These are phyloP conservation scores for Acanthamoeba lenticulata DNA, from an alignment of 208 protist species.

Conservation along the genomic window DNA sequence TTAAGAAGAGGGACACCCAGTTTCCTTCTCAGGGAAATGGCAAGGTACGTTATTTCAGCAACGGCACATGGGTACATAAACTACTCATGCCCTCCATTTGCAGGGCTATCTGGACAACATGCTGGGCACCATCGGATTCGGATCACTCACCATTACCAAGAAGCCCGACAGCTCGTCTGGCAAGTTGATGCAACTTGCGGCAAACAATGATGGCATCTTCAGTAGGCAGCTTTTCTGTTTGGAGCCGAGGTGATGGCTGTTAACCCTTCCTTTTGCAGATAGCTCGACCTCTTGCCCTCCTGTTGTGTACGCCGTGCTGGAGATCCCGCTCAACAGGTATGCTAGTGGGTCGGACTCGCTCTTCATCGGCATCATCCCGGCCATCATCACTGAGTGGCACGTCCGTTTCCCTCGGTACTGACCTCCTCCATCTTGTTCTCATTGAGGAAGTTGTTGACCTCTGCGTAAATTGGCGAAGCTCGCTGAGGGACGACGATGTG, in stretches of 20 bases:
- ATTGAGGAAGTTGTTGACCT: background rate
- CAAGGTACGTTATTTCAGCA: background rate
- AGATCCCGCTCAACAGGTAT: background rate
- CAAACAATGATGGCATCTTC: background rate
- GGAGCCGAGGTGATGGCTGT: too few species aligned
- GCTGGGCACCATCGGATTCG: background rate
- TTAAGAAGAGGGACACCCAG: background rate
- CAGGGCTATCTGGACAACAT: background rate
- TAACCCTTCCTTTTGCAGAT: too few species aligned
- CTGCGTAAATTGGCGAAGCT: background rate
- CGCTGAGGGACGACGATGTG: background rate
- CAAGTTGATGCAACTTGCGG: background rate
- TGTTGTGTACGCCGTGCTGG: background rate
- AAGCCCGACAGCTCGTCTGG: background rate
- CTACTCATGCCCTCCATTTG: too few species aligned
- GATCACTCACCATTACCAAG: background rate
- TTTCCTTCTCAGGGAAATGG: background rate
- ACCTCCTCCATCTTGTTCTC: background rate
- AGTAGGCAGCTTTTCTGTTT: too few species aligned
- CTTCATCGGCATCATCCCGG: background rate
- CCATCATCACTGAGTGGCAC: background rate
- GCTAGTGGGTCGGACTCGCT: background rate
- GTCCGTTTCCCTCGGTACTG: background rate
- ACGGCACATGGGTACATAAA: too few species aligned
- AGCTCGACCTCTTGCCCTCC: background rate